phyloP scores from a whole-genome alignment of 495 filamentous ascomycete genomes.

The Ascodesmis nigricans region DNA sequence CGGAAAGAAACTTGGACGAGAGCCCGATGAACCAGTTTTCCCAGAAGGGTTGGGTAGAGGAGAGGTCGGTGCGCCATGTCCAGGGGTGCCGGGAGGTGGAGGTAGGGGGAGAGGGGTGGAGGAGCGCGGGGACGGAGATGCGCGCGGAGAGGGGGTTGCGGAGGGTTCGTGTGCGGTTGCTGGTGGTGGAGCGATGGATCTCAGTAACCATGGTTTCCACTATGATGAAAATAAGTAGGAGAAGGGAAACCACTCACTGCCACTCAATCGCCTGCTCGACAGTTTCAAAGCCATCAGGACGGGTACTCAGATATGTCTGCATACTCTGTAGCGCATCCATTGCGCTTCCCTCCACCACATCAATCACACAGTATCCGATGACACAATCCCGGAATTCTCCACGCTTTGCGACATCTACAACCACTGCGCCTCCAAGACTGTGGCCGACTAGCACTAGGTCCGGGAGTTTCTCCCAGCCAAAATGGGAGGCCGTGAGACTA shows the following conservation, averaged over 20 bases:
- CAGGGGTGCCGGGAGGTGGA: conserved; percentile 29
- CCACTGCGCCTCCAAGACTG: conserved; percentile 83
- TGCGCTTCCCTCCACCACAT: conserved; percentile 72
- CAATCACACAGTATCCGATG: conserved; percentile 73
- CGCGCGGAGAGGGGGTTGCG: conserved; percentile 60
- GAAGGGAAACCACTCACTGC: conserved; percentile 37
- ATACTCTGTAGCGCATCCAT: conserved; percentile 92
- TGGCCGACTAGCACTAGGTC: conserved; percentile 75
- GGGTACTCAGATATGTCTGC: conserved; percentile 67
- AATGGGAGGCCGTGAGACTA: conserved; percentile 34
- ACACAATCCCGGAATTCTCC: conserved; percentile 39
- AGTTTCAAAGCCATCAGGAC: conserved; percentile 57
- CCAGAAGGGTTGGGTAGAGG: conserved; percentile 76
- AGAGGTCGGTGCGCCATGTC: conserved; percentile 73
- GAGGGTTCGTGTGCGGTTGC: conserved; percentile 65
- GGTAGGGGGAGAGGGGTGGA: conserved; percentile 25
- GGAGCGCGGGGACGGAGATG: conserved; percentile 66
- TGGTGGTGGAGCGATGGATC: conserved; percentile 12
- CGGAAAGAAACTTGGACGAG: conserved; percentile 68
- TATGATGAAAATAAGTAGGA: conserved; percentile 1
- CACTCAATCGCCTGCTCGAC: conserved; percentile 69
- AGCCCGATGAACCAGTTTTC: conserved; percentile 79
- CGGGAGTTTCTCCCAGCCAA: conserved; percentile 52
- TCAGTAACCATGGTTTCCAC: conserved; percentile 2
- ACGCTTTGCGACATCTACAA: conserved; percentile 47